These are phyloP conservation scores for Solanum etuberosum DNA, from an alignment of 257 asterid species.

Conservation along the genomic window DNA sequence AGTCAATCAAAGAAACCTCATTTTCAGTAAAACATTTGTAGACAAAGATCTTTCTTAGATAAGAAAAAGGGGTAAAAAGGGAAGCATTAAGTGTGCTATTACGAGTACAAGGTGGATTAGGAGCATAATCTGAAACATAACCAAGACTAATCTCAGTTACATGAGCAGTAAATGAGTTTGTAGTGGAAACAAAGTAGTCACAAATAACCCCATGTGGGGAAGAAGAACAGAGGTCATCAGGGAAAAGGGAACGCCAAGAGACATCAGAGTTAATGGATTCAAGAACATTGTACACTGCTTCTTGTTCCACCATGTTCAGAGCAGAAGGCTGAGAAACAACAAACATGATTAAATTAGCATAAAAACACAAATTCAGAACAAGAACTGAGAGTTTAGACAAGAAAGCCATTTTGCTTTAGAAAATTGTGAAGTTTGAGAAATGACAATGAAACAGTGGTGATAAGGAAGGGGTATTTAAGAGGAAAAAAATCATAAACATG, in stretches of 20 bases:
- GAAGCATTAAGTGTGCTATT: slow-evolving; percentile 33
- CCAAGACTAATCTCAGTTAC: slow-evolving; percentile 74
- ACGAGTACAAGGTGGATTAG: slow-evolving; percentile 64
- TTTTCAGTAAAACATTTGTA: slow-evolving; percentile 53
- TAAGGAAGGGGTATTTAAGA: background rate
- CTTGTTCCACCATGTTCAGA: slow-evolving; percentile 54
- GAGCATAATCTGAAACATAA: slow-evolving; percentile 66
- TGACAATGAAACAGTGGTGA: background rate
- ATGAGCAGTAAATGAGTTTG: slow-evolving; percentile 23
- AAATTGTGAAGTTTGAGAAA: background rate
- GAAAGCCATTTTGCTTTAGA: background rate
- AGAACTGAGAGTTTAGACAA: background rate
- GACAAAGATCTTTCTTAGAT: slow-evolving; percentile 53
- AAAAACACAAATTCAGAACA: background rate
- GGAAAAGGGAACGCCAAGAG: slow-evolving; percentile 59
- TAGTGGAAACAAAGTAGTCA: slow-evolving; percentile 28
- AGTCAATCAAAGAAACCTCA: slow-evolving; percentile 34
- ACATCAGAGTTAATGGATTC: slow-evolving; percentile 49
- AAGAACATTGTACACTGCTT: slow-evolving; percentile 52
- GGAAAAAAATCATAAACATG: slow-evolving; percentile 15
- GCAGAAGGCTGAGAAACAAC: slow-evolving; percentile 41
- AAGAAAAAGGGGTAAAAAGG: slow-evolving; percentile 33
- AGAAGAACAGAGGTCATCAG: slow-evolving; percentile 73
- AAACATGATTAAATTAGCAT: background rate
- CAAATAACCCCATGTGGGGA: slow-evolving; percentile 90